Conservation (phyloP, 371 early-diverging fungal genomes). For the Zopfochytrium polystomum region DNA sequence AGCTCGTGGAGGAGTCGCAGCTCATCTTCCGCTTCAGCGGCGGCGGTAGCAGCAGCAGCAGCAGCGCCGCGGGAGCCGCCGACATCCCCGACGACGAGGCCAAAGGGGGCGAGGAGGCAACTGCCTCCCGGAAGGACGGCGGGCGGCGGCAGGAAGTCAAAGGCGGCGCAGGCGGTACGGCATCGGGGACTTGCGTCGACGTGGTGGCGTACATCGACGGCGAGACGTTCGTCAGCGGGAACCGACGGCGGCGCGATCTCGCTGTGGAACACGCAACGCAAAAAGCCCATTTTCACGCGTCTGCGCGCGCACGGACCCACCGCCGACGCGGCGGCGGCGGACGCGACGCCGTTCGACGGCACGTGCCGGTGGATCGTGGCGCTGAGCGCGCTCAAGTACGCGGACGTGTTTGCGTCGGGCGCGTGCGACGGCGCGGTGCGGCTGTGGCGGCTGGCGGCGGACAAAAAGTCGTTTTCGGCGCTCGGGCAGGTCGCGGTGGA, state of each 20-base stretch:
- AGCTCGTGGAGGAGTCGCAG: conserved; percentile 90
- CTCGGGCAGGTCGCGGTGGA: conserved; percentile 44
- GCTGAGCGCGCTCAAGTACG: conserved; percentile 73
- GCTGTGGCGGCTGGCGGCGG: conserved; percentile 77
- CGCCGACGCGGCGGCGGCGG: not conserved
- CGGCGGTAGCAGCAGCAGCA: conserved; percentile 26
- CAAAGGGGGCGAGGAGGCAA: conserved; percentile 33
- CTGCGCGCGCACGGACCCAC: conserved; percentile 71
- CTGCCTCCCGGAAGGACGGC: conserved; percentile 38
- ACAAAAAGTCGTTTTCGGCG: conserved; percentile 61
- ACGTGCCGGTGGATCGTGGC: conserved; percentile 73
- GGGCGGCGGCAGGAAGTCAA: conserved; percentile 41
- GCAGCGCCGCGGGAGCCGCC: too few species aligned
- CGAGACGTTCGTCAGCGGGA: conserved; percentile 83
- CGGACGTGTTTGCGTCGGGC: conserved; percentile 85
- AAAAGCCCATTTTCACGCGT: conserved; percentile 82
- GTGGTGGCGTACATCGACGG: conserved; percentile 87
- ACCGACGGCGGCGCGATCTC: conserved; percentile 68
- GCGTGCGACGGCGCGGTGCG: conserved; percentile 87
- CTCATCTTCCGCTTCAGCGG: conserved; percentile 86
- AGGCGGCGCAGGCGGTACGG: conserved; percentile 13
- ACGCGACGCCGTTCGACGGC: not conserved
- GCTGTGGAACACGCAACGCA: conserved; percentile 84
- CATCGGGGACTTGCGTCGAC: conserved; percentile 76
- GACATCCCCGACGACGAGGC: not conserved